Conservation (phyloP, 2,329 filamentous ascomycete genomes). For the Xylariaceae sp. region DNA sequence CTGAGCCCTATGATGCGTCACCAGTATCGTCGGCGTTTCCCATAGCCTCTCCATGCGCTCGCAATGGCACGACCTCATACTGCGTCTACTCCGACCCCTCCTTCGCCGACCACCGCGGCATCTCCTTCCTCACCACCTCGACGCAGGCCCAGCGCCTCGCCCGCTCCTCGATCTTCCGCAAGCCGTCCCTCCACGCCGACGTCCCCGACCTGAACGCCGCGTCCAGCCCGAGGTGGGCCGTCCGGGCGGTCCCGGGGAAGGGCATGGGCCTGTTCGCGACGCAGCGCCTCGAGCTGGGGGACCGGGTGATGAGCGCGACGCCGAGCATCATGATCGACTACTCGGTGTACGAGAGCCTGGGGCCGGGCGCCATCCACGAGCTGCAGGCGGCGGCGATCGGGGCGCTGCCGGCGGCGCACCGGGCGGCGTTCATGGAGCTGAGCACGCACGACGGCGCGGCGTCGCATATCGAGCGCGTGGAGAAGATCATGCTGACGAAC, state of each 20-base stretch:
- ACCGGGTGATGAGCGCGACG: constrained; percentile 35
- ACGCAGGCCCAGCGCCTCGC: constrained; percentile 28
- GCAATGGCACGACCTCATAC: constrained; percentile 12
- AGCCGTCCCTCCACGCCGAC: constrained; percentile 18
- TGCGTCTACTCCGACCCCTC: constrained; percentile 31
- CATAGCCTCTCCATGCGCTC: constrained; percentile 8
- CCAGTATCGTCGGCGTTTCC: neutral
- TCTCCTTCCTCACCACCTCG: constrained; percentile 28
- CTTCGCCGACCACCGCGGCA: constrained; percentile 27
- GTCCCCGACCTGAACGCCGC: constrained; percentile 12
- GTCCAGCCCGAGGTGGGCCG: constrained; percentile 23
- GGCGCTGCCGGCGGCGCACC: constrained; percentile 27
- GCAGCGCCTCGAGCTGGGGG: constrained; percentile 29
- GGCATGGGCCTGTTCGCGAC: constrained; percentile 34
- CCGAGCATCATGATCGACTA: constrained; percentile 37
- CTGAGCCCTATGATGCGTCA: no score
- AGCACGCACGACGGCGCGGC: no score
- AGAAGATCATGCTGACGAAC: constrained; percentile 32
- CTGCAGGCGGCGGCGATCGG: constrained; percentile 30
- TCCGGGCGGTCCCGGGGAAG: constrained; percentile 35
- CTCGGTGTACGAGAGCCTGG: constrained; percentile 28
- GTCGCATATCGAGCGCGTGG: constrained; percentile 28
- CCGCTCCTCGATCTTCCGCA: constrained; percentile 15
- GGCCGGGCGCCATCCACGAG: constrained; percentile 18
- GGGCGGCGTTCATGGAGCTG: constrained; percentile 29